These are phyloP conservation scores for Adansonia madagascariensis DNA, from an alignment of 441 rosid species.

Conservation along the genomic window DNA sequence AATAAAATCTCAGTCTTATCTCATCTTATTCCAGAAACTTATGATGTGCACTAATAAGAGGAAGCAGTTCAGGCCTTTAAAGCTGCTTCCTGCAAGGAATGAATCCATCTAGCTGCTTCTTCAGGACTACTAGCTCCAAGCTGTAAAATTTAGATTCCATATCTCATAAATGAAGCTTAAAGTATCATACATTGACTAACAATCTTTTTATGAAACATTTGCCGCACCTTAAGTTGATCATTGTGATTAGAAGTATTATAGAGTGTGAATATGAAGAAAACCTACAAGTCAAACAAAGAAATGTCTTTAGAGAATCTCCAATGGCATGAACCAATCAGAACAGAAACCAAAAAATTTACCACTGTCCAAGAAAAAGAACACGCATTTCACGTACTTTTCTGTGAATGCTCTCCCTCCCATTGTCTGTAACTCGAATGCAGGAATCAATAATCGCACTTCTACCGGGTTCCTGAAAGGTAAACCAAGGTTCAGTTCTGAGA, in stretches of 20 bases:
- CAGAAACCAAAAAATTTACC: slow-evolving; percentile 21
- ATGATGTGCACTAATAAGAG: slow-evolving; percentile 19
- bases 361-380: slow-evolving; percentile 12
- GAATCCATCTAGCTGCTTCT: slow-evolving; percentile 98
- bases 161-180: slow-evolving; percentile 37
- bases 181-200: slow-evolving; percentile 17
- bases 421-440: slow-evolving; percentile 91
- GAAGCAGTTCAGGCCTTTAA: slow-evolving; percentile 58
- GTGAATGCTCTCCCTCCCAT: slow-evolving; percentile 93
- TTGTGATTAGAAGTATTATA: slow-evolving; percentile 84
- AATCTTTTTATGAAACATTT: background rate
- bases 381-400: slow-evolving; percentile 61
- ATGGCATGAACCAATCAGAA: slow-evolving; percentile 14
- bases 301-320: slow-evolving; percentile 23
- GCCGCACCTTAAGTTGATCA: slow-evolving; percentile 88
- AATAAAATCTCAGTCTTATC: slow-evolving; percentile 32
- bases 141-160: slow-evolving; percentile 49
- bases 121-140: slow-evolving; percentile 97
- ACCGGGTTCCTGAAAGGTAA: slow-evolving; percentile 59
- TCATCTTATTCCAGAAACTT: slow-evolving; percentile 15
- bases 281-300: slow-evolving; percentile 55
- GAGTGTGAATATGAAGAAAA: slow-evolving; percentile 84
- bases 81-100: slow-evolving; percentile 75
- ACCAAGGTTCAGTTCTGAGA: slow-evolving; percentile 18
- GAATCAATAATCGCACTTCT: slow-evolving; percentile 87